These are phyloP conservation scores for Pseudonectria buxi DNA, from an alignment of 2,329 filamentous ascomycete genomes.

Conservation along the genomic window DNA sequence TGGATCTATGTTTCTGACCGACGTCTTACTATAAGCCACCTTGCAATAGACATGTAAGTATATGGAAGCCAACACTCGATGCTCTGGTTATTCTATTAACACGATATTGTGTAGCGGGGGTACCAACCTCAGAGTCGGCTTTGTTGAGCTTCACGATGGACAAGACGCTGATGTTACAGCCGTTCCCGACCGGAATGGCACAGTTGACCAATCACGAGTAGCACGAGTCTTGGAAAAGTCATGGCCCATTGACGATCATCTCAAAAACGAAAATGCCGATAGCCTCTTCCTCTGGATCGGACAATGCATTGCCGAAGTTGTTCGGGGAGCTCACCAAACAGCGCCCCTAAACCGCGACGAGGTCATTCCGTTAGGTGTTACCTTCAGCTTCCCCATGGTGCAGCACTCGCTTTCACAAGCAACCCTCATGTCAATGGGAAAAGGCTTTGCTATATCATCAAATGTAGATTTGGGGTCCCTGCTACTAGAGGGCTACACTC, in stretches of 20 bases:
- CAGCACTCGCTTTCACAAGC: slow-evolving; percentile 58
- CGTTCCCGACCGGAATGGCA: slow-evolving; percentile 6
- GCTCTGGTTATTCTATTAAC: no score
- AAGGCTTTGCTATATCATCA: slow-evolving; percentile 58
- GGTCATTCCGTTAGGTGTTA: slow-evolving; percentile 58
- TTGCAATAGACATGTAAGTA: slow-evolving; percentile 61
- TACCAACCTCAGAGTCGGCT: slow-evolving; percentile 62
- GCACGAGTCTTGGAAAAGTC: slow-evolving; percentile 58
- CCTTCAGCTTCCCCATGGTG: slow-evolving; percentile 65
- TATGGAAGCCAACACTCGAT: no score
- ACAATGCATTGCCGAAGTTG: slow-evolving; percentile 66
- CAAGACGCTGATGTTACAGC: slow-evolving; percentile 9
- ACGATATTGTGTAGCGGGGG: slow-evolving; percentile 45
- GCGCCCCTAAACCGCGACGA: slow-evolving; percentile 36
- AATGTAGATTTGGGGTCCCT: slow-evolving; percentile 54
- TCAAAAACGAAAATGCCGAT: slow-evolving; percentile 69
- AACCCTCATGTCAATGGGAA: slow-evolving; percentile 62
- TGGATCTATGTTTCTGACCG: no score
- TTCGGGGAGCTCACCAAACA: slow-evolving; percentile 47
- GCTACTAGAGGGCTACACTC: slow-evolving; percentile 52
- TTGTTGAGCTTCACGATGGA: slow-evolving; percentile 51
- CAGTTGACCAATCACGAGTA: slow-evolving; percentile 32
- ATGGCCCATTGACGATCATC: slow-evolving; percentile 67
- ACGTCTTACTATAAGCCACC: slow-evolving; percentile 37
- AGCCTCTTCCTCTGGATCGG: slow-evolving; percentile 79